Percentiles rank a stretch among this genome's conserved stretches.
These are phyloP conservation scores for Tephrocybe sp. DNA, from an alignment of 768 basidiomycete species.

Conservation along the genomic window DNA sequence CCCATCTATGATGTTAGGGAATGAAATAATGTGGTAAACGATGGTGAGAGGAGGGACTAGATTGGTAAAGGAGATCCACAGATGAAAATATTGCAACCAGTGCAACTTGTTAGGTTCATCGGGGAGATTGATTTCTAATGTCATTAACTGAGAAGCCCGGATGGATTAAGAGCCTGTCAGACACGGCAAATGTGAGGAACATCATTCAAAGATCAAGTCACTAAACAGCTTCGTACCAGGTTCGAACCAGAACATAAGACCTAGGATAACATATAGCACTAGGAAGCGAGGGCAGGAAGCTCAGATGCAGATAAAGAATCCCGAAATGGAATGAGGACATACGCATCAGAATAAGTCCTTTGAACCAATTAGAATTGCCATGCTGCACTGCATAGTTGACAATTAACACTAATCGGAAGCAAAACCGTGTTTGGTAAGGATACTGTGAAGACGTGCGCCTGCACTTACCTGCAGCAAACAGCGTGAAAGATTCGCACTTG, in stretches of 20 bases:
- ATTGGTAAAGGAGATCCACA: too few relatives aligned
- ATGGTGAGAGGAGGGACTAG: too few relatives aligned
- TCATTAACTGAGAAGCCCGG: slow-evolving; percentile 25
- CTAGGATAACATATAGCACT: slow-evolving; percentile 73
- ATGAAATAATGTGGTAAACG: too few relatives aligned
- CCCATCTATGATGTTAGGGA: too few relatives aligned
- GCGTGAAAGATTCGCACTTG: slow-evolving; percentile 75
- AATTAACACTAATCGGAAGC: slow-evolving; percentile 51
- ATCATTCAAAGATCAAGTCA: not conserved
- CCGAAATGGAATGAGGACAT: slow-evolving; percentile 20
- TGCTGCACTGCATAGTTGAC: slow-evolving; percentile 89
- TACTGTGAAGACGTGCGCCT: too few relatives aligned
- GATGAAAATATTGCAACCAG: too few relatives aligned
- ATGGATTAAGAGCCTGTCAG: slow-evolving; percentile 29
- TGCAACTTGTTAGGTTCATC: too few relatives aligned
- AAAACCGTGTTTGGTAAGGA: too few relatives aligned
- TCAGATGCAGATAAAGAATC: not conserved
- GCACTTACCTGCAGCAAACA: slow-evolving; percentile 34
- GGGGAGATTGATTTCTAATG: too few relatives aligned
- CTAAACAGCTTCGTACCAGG: slow-evolving; percentile 31
- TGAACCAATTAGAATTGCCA: slow-evolving; percentile 90
- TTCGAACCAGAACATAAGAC: slow-evolving; percentile 65
- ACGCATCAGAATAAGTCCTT: slow-evolving; percentile 72
- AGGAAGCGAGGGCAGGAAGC: not conserved
- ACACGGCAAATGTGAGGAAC: not conserved